Percentiles rank a stretch among this genome's conserved stretches.
Conservation (phyloP, 495 filamentous ascomycete genomes). For the Tirmania nivea region DNA sequence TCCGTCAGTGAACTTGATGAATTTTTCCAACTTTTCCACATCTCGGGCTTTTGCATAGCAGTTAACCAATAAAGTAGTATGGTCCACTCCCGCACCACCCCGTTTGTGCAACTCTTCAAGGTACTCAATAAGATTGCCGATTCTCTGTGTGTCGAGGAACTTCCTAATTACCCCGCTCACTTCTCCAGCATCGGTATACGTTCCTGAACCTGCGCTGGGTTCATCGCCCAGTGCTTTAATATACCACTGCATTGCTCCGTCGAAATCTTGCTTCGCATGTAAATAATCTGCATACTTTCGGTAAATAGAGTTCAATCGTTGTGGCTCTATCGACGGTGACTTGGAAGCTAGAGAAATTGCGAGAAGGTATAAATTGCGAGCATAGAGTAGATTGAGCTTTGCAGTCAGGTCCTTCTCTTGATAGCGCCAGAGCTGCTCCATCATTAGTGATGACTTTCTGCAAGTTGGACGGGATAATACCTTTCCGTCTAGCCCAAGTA, state of each 20-base stretch:
- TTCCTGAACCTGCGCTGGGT: neutral
- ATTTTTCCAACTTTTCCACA: conserved; percentile 80
- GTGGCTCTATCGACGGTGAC: conserved; percentile 45
- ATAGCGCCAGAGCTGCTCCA: conserved; percentile 53
- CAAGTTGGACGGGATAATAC: conserved; percentile 24
- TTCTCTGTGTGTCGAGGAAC: conserved; percentile 71
- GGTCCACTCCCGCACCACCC: conserved; percentile 80
- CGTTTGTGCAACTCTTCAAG: conserved; percentile 91
- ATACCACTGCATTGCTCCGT: conserved; percentile 96
- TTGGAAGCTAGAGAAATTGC: conserved; percentile 90
- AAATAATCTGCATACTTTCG: conserved; percentile 85
- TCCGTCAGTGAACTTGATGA: conserved; percentile 88
- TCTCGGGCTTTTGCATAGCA: conserved; percentile 97
- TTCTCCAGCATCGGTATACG: neutral
- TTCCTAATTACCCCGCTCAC: conserved; percentile 19
- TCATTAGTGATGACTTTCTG: neutral
- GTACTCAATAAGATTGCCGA: conserved; percentile 94
- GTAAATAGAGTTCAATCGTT: conserved; percentile 77
- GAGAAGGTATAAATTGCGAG: conserved; percentile 73
- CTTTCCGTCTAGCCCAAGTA: conserved; percentile 77
- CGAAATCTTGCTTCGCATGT: conserved; percentile 88
- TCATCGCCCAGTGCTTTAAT: conserved; percentile 64
- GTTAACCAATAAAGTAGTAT: conserved; percentile 83
- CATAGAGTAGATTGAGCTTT: conserved; percentile 80
- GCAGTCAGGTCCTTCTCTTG: conserved; percentile 81